Base-by-base conservation (phyloP, 352 stramenopile genomes). In the Phytophthora podocarpi region DNA sequence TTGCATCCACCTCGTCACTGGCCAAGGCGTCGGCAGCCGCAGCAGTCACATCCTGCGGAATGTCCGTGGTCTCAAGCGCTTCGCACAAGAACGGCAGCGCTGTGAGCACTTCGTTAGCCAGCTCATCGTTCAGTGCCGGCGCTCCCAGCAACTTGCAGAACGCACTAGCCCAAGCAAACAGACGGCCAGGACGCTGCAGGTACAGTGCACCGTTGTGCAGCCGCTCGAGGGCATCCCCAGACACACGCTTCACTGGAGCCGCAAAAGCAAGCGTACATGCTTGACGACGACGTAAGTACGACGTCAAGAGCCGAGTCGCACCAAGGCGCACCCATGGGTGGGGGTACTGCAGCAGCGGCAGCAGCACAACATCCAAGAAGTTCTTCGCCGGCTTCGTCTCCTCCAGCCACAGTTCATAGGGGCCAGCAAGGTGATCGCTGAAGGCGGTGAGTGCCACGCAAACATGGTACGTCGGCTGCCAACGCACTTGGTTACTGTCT, bases 101-200 rank as follows among this genome's bases (percentile, higher is more conserved):
- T 9, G 63, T 64, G 13, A 95, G 67, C 35, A 87, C 65, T 26
- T 97, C 77, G 8, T 65, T 74, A 0, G 82, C 71, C 23, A 91
- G 49, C 5, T 90, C 78, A 5, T 66, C 43, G 16, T 67, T 80
- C 23, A 94, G 58, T 37, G 74, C 57, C 20, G 76, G 63, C 3
- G 76, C 74, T 47, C 92, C 81, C n/a, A 95, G 68, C 58, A 94
- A 50, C 59, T 91, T 93, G 56, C 76, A 78, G 26, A 89, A 69
- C 1, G 64, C 67, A 53, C 79, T 82, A 16, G 85, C 70, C 56
- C 88, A 74, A 23, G 58, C 35, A 49, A 95, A 93, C 13, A 95
- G 70, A 59, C 64, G 76, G 3, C 80, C 79, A 21, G 78, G 76
- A 23, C 74, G 70, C 47, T 72, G 68, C 9, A 96, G 49, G 56